Evolutionary conservation across 352 stramenopile genomes (phyloP).

Genomic region (Thalassiosira mediterranea): DNA sequence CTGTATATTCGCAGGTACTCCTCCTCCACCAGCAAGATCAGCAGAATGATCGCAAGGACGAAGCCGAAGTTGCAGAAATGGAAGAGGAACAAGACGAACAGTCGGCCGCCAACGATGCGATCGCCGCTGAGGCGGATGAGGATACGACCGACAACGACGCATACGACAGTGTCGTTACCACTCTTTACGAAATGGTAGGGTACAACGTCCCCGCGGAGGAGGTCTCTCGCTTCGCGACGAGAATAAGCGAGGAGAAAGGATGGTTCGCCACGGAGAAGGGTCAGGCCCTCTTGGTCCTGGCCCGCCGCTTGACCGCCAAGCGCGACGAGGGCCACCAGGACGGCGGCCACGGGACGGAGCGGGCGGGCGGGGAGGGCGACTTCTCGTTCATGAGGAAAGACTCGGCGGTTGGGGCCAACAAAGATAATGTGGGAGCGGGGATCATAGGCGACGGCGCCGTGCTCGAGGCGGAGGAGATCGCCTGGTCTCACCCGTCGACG

Average conservation of each 20-base stretch:
- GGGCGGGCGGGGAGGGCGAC: slow-evolving; percentile 41
- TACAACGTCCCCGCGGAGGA: slow-evolving; percentile 80
- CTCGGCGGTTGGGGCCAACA: slow-evolving; percentile 17
- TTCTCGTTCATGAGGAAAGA: slow-evolving; percentile 29
- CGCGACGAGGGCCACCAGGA: slow-evolving; percentile 74
- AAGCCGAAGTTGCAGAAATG: slow-evolving; percentile 13
- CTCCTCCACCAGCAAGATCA: slow-evolving; percentile 70
- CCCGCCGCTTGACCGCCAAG: slow-evolving; percentile 67
- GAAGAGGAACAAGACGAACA: slow-evolving; percentile 30
- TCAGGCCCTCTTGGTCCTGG: slow-evolving; percentile 73
- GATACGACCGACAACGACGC: slow-evolving; percentile 39
- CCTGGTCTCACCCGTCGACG: slow-evolving; percentile 72
- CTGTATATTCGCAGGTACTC: slow-evolving; percentile 19
- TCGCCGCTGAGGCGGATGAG: slow-evolving; percentile 22
- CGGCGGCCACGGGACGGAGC: not conserved
- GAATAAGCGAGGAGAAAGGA: slow-evolving; percentile 70
- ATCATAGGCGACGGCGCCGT: slow-evolving; percentile 17
- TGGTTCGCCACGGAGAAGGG: slow-evolving; percentile 81
- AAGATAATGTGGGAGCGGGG: slow-evolving; percentile 26
- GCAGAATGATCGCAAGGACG: slow-evolving; percentile 37
- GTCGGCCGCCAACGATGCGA: slow-evolving; percentile 29
- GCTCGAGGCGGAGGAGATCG: slow-evolving; percentile 66
- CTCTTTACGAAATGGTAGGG: slow-evolving; percentile 85
- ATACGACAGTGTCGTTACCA: slow-evolving; percentile 78
- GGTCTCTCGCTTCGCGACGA: slow-evolving; percentile 75